Conservation (phyloP, 2,329 filamentous ascomycete species). For the Exophiala sp. region DNA sequence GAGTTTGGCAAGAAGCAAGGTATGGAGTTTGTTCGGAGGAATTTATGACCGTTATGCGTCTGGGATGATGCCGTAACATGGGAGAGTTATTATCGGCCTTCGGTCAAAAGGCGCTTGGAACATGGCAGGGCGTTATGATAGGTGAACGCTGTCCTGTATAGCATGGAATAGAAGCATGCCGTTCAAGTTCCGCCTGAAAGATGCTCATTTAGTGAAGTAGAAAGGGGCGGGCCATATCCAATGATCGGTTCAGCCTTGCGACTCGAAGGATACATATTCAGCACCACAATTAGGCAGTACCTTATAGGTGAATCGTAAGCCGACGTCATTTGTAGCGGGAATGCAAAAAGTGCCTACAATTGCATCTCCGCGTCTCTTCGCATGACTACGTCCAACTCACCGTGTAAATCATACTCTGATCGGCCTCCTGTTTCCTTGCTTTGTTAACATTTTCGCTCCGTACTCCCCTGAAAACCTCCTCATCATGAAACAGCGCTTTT, state of each 20-base stretch:
- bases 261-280: no score
- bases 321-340: constrained; percentile 13
- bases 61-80: neutral
- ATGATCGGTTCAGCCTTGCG: neutral
- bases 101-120: neutral
- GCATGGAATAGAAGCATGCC: constrained; percentile 6
- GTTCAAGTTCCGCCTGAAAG: no score
- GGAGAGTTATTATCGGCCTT: neutral
- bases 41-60: constrained; percentile 19
- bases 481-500: constrained; percentile 55
- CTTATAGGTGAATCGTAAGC: neutral
- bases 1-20: constrained; percentile 90
- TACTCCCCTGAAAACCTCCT: neutral
- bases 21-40: constrained; percentile 79
- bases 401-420: neutral
- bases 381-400: neutral
- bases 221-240: no score
- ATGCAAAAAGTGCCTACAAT: neutral
- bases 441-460: neutral
- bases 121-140: constrained; percentile 10
- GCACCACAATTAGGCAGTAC: no score
- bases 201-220: no score
- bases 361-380: neutral
- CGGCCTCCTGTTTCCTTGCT: neutral
- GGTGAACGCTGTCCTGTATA: constrained; percentile 1